Evolutionary conservation across 306 rosid species (phyloP).

Genomic region (Pueraria montana): DNA sequence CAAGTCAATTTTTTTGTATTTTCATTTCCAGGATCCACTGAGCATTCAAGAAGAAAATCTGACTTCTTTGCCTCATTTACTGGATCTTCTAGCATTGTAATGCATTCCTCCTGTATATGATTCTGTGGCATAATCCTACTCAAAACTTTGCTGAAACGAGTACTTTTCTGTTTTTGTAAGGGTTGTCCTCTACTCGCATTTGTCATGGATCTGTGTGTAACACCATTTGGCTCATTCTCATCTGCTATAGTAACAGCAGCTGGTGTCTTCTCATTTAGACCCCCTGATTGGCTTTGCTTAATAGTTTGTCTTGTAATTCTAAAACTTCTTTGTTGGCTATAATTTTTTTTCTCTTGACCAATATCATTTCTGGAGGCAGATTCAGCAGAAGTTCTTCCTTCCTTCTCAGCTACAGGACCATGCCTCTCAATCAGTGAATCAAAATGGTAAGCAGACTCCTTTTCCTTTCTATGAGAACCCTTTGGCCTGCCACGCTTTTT

Average conservation of each 20-base stretch:
- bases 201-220: not conserved
- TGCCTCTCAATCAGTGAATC: conserved; percentile 43
- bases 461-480: conserved; percentile 41
- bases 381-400: conserved; percentile 29
- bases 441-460: conserved; percentile 11
- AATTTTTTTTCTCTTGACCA: not conserved
- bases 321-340: not conserved
- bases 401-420: conserved; percentile 39
- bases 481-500: conserved; percentile 28
- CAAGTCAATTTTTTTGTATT: conserved; percentile 4
- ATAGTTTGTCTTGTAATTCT: not conserved
- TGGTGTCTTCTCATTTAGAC: not conserved
- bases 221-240: conserved; percentile 26
- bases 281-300: not conserved
- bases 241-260: not conserved
- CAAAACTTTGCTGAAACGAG: conserved; percentile 37
- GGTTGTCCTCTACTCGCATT: conserved; percentile 30
- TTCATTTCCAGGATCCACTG: not conserved
- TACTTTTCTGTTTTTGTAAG: conserved; percentile 36
- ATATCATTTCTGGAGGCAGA: conserved; percentile 30
- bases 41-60: too few species aligned
- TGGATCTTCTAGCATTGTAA: not conserved
- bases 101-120: conserved; percentile 21
- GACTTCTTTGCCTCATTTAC: too few species aligned
- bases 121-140: conserved; percentile 44